phyloP scores from a whole-genome alignment of 768 basidiomycete genomes.

The Lanmaoa rubissima region DNA sequence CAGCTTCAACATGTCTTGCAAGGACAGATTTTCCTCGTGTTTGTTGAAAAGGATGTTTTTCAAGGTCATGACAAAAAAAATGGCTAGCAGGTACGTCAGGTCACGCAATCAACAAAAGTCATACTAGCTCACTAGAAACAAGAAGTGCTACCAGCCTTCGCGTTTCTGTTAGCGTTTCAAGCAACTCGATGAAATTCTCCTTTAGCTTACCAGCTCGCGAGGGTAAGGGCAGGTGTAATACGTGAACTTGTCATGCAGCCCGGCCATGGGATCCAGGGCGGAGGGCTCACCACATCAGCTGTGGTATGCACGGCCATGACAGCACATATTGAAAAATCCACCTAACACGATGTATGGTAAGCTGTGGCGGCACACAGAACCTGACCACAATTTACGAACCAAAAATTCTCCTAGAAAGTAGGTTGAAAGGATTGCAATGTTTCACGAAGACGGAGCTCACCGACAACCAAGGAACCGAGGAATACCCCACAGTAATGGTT shows the following conservation, averaged over 20 bases:
- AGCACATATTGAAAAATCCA: conserved; percentile 13
- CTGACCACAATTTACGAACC: conserved; percentile 5
- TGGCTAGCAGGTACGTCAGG: conserved; percentile 9
- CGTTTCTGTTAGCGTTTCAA: neutral
- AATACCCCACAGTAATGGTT: neutral
- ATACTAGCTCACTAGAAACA: conserved; percentile 15
- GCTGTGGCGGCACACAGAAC: neutral
- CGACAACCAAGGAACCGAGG: conserved; percentile 15
- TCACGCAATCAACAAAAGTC: neutral
- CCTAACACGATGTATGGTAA: conserved; percentile 6
- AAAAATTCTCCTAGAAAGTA: conserved; percentile 14
- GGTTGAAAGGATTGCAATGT: neutral
- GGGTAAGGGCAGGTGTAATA: conserved; percentile 16
- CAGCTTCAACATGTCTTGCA: neutral
- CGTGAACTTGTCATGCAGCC: conserved; percentile 14
- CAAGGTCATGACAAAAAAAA: conserved; percentile 20
- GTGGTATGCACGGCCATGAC: conserved; percentile 17
- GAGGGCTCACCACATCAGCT: conserved; percentile 13
- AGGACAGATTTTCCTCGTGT: neutral
- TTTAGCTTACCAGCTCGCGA: conserved; percentile 21
- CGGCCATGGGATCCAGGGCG: conserved; percentile 12
- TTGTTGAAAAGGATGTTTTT: conserved; percentile 2
- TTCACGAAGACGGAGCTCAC: conserved; percentile 7
- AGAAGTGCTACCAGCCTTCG: conserved; percentile 19
- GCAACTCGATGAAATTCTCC: neutral